Conservation (phyloP, 2,329 filamentous ascomycete species). For the Xylogone sp. region DNA sequence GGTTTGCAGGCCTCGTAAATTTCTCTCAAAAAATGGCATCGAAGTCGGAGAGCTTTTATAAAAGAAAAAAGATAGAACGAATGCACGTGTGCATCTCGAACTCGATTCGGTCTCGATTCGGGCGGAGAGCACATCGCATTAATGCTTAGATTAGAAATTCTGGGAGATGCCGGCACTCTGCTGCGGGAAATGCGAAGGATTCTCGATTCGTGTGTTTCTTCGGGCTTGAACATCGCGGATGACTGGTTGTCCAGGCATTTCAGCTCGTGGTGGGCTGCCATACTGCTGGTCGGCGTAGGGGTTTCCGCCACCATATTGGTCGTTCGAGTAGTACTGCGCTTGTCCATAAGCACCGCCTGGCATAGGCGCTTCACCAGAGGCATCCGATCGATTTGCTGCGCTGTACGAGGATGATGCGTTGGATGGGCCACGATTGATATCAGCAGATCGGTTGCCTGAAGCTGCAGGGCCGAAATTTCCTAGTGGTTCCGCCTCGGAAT, state of each 20-base stretch:
- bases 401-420: slow-evolving; percentile 98
- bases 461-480: slow-evolving; percentile 75
- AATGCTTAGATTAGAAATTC: slow-evolving; percentile 71
- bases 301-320: slow-evolving; percentile 54
- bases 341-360: slow-evolving; percentile 40
- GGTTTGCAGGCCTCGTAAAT: neutral
- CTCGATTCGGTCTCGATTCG: too few relatives aligned
- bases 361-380: slow-evolving; percentile 49
- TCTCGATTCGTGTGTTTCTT: slow-evolving; percentile 93
- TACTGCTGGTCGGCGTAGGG: slow-evolving; percentile 46
- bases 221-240: slow-evolving; percentile 91
- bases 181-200: slow-evolving; percentile 81
- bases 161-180: slow-evolving; percentile 94
- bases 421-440: slow-evolving; percentile 84
- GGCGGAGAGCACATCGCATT: neutral
- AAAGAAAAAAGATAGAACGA: neutral
- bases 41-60: neutral
- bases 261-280: slow-evolving; percentile 33
- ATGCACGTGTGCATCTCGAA: too few relatives aligned
- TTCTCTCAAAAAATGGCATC: neutral
- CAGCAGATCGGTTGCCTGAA: slow-evolving; percentile 58
- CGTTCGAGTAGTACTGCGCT: slow-evolving; percentile 47
- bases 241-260: slow-evolving; percentile 62
- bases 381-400: slow-evolving; percentile 70
- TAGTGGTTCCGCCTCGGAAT: slow-evolving; percentile 73